Conservation (phyloP, 352 stramenopile species). For the Pseudoperonospora humuli region DNA sequence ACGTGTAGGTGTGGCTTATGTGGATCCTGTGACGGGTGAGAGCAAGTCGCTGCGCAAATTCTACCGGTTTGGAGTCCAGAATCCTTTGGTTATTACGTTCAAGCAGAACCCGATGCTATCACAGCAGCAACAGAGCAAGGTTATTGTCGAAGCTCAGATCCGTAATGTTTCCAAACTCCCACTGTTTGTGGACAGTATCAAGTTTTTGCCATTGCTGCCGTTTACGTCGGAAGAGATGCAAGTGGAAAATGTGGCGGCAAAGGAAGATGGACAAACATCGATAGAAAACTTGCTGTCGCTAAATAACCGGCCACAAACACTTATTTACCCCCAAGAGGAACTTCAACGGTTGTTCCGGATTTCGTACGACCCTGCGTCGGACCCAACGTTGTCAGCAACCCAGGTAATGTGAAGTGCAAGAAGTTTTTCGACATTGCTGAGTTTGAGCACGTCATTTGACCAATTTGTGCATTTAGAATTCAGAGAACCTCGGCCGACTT, state of each 20-base stretch:
- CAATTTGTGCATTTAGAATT: conserved; percentile 20
- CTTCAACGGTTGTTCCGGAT: conserved; percentile 69
- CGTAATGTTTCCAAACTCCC: conserved; percentile 76
- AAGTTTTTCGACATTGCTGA: background rate
- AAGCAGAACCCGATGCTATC: conserved; percentile 39
- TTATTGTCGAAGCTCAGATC: conserved; percentile 73
- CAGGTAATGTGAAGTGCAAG: conserved; percentile 21
- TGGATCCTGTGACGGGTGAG: conserved; percentile 66
- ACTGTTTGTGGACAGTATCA: conserved; percentile 76
- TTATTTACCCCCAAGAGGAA: conserved; percentile 73
- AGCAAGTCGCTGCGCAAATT: conserved; percentile 87
- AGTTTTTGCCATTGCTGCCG: conserved; percentile 52
- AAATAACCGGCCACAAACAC: conserved; percentile 29
- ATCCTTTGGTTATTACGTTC: conserved; percentile 82
- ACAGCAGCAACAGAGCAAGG: conserved; percentile 33
- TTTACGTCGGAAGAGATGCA: conserved; percentile 47
- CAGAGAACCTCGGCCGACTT: conserved; percentile 60
- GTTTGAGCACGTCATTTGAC: background rate
- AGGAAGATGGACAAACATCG: conserved; percentile 2
- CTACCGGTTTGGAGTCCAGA: conserved; percentile 87
- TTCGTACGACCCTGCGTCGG: conserved; percentile 32
- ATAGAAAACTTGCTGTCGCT: conserved; percentile 30
- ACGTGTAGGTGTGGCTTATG: conserved; percentile 70
- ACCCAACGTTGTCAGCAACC: conserved; percentile 20
- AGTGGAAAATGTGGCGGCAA: conserved; percentile 4